A percentile compares a stretch with the other conserved stretches of the same genome.
Conservation (phyloP, 2,329 filamentous ascomycete species). For the Teratosphaeria zuluensis region DNA sequence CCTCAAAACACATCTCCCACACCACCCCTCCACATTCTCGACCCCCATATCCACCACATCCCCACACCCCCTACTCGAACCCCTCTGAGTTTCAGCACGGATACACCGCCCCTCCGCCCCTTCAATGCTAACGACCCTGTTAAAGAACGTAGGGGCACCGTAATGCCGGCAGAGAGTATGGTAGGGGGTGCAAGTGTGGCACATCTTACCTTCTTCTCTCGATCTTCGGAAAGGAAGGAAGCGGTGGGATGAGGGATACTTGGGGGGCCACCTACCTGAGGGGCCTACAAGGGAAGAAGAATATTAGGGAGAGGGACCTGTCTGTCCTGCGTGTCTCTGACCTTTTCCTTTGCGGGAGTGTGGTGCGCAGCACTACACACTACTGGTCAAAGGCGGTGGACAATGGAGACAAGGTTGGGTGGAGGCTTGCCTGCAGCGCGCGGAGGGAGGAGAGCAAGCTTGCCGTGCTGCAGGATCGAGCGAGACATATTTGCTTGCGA, state of each 20-base stretch:
- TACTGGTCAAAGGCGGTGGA: not conserved
- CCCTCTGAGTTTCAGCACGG: constrained; percentile 2
- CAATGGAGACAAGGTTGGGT: not conserved
- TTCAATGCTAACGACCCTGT: constrained; percentile 1
- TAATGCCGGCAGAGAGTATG: constrained; percentile 7
- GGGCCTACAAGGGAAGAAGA: not conserved
- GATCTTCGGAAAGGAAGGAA: not conserved
- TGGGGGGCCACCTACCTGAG: not conserved
- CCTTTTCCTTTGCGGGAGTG: not conserved
- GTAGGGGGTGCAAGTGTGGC: constrained; percentile 6
- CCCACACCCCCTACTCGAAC: constrained; percentile 1
- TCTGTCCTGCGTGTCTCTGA: not conserved
- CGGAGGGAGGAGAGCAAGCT: not conserved
- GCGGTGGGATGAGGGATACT: not conserved
- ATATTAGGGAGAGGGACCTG: not conserved
- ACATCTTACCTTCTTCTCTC: constrained; percentile 2
- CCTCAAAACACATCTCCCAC: not conserved
- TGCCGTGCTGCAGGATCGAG: not conserved
- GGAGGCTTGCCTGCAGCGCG: not conserved
- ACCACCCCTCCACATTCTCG: not conserved
- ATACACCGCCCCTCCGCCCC: constrained; percentile 7
- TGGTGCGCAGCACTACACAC: not conserved
- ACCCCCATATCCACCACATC: constrained; percentile 5
- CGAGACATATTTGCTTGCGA: not conserved
- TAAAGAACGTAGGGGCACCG: constrained; percentile 6